Evolutionary conservation across 2,329 filamentous ascomycete genomes (phyloP).

Genomic region (Epichloe gansuensis): DNA sequence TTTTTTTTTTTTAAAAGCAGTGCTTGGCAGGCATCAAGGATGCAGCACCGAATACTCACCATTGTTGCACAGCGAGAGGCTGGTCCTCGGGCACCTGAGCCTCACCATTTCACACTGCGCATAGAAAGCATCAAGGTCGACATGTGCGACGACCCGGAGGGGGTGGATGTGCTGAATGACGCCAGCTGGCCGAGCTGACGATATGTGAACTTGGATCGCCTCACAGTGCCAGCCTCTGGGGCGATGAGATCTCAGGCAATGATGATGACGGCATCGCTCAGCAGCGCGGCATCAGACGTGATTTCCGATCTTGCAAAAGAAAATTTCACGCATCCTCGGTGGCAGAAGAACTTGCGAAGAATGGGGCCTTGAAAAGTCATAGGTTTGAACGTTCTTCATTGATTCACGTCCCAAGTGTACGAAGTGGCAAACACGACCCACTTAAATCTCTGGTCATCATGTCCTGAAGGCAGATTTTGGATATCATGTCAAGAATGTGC

Average conservation of each 20-base stretch:
- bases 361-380: not conserved
- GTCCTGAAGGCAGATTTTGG: not conserved
- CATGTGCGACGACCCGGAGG: constrained; percentile 75
- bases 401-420: not conserved
- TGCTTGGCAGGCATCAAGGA: not conserved
- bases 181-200: constrained; percentile 69
- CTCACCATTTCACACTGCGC: constrained; percentile 92
- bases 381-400: not conserved
- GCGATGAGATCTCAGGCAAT: constrained; percentile 15
- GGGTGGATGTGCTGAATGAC: constrained; percentile 57
- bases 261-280: constrained; percentile 3
- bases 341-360: not conserved
- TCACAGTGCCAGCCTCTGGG: constrained; percentile 13
- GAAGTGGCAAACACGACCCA: not conserved
- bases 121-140: constrained; percentile 97
- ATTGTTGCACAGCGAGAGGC: constrained; percentile 89
- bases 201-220: constrained; percentile 67
- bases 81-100: constrained; percentile 60
- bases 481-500: not conserved
- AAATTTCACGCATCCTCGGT: not conserved
- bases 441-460: not conserved
- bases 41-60: constrained; percentile 34
- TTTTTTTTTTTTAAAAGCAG: not conserved
- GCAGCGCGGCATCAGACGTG: not conserved
- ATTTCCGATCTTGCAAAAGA: not conserved